These are phyloP conservation scores for Stereum hirsutum DNA, from an alignment of 1,284 basidiomycete genomes.

Conservation along the genomic window DNA sequence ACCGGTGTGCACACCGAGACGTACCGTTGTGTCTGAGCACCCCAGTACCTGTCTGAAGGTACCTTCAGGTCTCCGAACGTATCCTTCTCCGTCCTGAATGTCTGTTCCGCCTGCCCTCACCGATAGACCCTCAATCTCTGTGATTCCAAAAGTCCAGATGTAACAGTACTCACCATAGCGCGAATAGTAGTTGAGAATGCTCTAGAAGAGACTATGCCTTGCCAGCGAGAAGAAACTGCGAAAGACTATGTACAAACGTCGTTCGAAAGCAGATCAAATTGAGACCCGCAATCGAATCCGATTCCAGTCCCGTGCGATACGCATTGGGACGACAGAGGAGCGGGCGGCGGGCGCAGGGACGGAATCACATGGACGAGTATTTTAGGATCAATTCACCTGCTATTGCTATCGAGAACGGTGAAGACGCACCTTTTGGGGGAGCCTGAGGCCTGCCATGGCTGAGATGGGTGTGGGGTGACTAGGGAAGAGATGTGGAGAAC, in stretches of 20 bases:
- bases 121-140: too few species aligned
- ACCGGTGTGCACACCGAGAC: constrained; percentile 10
- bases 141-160: not conserved
- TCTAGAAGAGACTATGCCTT: constrained; percentile 17
- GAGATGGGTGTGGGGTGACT: constrained; percentile 5
- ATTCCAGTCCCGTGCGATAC: too few species aligned
- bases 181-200: constrained; percentile 27
- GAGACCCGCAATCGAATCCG: too few species aligned
- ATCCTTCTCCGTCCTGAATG: constrained; percentile 68
- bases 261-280: not conserved
- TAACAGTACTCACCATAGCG: constrained; percentile 30
- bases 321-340: constrained; percentile 8
- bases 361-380: constrained; percentile 24
- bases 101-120: constrained; percentile 28
- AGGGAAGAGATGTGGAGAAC: too few species aligned
- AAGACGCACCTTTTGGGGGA: constrained; percentile 10
- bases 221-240: constrained; percentile 5
- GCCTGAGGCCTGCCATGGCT: constrained; percentile 19
- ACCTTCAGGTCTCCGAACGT: constrained; percentile 93
- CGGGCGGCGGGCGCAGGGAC: constrained; percentile 10
- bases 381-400: not conserved
- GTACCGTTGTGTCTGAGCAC: constrained; percentile 95
- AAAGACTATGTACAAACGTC: constrained; percentile 4
- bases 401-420: not conserved
- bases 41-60: constrained; percentile 95